Evolutionary conservation across 2,329 filamentous ascomycete species (phyloP), one percentile per base, ranked within the genome.

Genomic region (Fusarium sp.): DNA sequence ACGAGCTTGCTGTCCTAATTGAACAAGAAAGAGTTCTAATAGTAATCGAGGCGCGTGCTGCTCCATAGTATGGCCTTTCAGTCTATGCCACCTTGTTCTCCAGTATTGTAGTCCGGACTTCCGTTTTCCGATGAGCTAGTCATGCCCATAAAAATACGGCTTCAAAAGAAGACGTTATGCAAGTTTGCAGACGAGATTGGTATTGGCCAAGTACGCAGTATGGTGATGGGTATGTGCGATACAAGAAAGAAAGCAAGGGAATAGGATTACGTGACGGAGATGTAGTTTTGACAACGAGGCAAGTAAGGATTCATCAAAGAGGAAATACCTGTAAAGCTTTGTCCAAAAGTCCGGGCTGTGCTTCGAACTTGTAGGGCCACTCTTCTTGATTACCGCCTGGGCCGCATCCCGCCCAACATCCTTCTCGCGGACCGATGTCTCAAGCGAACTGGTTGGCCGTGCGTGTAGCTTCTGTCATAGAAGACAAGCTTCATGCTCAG

Each of bases 401-500:
- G 20, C 15, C 15, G 8, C n/a, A 50, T 30, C 50, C 34, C 11
- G n/a, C 33, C 18, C 31, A 42, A 26, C 26, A 53, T 23, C 34
- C 18, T 34, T 46, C 46, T 42, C 16, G 37, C 33, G 40, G 44
- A 42, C 38, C 30, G 18, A 31, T 42, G 16, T 31, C 23, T 38
- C 42, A 33, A 40, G 36, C 26, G 28, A 45, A 42, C n/a, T 23
- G 20, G 41, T 26, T 20, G 45, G 47, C 50, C 18, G 42, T 57
- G 47, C 44, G 23, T 38, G 51, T 34, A 42, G 37, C 20, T 33
- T 37, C 26, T 50, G 36, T 16, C 34, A 18, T 37, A 23, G 33
- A 49, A 36, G 44, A 36, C n/a, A 40, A 41, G 56, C 34, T 11
- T 53, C 54, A 20, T 62, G 34, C 33, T 75, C 56, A 77, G 54